Evolutionary conservation across 1,139 yeast genomes (phyloP), one percentile per base, ranked within the genome.

Genomic region (Sugiyamaella pinicola): DNA sequence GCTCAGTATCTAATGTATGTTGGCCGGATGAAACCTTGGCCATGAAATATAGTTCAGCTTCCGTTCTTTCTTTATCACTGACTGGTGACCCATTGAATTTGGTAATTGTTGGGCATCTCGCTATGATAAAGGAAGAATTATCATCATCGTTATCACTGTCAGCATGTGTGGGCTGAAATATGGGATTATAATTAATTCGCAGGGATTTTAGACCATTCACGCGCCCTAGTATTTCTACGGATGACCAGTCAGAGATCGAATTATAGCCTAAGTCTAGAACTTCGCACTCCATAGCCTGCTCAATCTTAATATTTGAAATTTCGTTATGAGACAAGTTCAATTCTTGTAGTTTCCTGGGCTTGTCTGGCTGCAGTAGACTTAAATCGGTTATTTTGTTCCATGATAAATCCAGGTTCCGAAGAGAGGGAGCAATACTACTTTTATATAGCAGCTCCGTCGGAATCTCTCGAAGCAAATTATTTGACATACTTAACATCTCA

Each of bases 31-130:
- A 66, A 0, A 84, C 82, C 58, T 76, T 76, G 1, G 83, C 76
- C 31, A 85, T 73, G 58, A 85, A 83, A 62, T 79, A 87, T 3
- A 87, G 65, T 62, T 88, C 96, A 0, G 87, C 84, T 58, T 84
- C 86, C 1, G 58, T 59, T 26, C 89, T 74, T 52, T 84, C 86
- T 1, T 70, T 75, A 0, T 54, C 54, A 1, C 72, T 64, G 6
- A 87, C 69, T 0, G 48, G 47, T 1, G 81, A 74, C 0, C 96
- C 95, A 61, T 89, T 83, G 15, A 89, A 66, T 21, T 70, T 70
- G 1, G 51, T 40, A 0, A 84, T 49, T 0, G 59, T 54, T 1
- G 65, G 64, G 18, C 62, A 69, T 33, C 91, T 69, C 0, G 84
- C 83, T 17, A 87, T 74, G 4, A 81, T 61, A 43, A 74, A 72